Percentiles rank a stretch among this genome's conserved stretches.
Conservation (phyloP, 768 basidiomycete genomes). For the Boletellus sp. region DNA sequence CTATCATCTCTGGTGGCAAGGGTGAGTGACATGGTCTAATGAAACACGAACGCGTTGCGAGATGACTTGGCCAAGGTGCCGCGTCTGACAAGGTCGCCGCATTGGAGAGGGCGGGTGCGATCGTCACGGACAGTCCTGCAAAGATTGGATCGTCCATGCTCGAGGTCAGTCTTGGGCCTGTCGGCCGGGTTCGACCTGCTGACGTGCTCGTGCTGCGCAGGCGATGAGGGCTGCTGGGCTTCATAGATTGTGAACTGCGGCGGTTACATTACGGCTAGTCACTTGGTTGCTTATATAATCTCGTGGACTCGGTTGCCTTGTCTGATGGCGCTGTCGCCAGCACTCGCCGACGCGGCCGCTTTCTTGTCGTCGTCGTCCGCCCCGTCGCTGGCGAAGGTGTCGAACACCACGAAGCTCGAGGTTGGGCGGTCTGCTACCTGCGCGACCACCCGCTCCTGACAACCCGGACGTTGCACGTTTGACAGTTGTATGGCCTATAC, state of each 20-base stretch:
- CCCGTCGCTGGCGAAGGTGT: conserved; percentile 50
- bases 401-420: conserved; percentile 70
- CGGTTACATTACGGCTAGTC: no score
- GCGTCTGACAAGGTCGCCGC: conserved; percentile 92
- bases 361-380: conserved; percentile 52
- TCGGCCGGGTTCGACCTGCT: conserved; percentile 3
- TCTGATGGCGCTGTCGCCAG: conserved; percentile 31
- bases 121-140: conserved; percentile 94
- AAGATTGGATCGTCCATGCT: conserved; percentile 90
- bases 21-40: conserved; percentile 42
- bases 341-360: conserved; percentile 57
- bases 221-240: conserved; percentile 78
- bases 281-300: conserved; percentile 38
- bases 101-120: conserved; percentile 84
- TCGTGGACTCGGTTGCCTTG: conserved; percentile 14
- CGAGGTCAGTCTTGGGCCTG: conserved; percentile 51
- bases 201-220: conserved; percentile 33
- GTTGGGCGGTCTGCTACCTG: conserved; percentile 38
- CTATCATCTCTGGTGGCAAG: conserved; percentile 97
- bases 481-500: conserved; percentile 82
- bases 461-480: conserved; percentile 21
- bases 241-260: no score
- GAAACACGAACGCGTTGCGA: neutral
- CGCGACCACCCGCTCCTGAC: conserved; percentile 16
- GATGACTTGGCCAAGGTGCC: conserved; percentile 50